phyloP scores from a whole-genome alignment of 345 rosid species.

The Erucastrum elatum region DNA sequence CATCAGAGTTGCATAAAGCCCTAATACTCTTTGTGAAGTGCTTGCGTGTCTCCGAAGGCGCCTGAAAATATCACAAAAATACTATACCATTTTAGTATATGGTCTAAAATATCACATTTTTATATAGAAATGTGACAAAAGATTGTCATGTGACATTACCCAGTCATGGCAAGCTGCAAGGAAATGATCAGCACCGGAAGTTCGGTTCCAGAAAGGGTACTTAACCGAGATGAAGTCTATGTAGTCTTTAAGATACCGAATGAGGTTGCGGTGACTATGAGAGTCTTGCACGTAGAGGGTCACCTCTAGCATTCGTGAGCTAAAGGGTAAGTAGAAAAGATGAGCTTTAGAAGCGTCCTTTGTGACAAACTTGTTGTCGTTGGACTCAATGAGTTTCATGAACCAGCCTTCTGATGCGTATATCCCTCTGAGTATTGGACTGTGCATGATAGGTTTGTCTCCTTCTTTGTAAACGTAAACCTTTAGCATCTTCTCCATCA shows the following conservation, averaged over 20 bases:
- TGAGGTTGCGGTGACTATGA: constrained; percentile 63
- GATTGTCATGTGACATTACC: constrained; percentile 45
- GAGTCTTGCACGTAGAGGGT: constrained; percentile 70
- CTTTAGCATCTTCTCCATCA: constrained; percentile 83
- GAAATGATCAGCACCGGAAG: constrained; percentile 88
- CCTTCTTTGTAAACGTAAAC: constrained; percentile 91
- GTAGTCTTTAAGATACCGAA: constrained; percentile 59
- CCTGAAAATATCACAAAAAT: constrained; percentile 46
- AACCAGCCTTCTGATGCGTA: constrained; percentile 99
- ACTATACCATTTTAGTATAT: too few species aligned
- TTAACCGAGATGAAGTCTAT: constrained; percentile 54
- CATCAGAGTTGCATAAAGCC: constrained; percentile 84
- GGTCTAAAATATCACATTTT: background rate
- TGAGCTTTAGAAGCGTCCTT: constrained; percentile 69
- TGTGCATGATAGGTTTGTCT: constrained; percentile 66
- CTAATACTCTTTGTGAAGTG: constrained; percentile 72
- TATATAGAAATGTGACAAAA: background rate
- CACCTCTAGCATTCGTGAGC: constrained; percentile 77
- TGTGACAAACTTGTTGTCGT: constrained; percentile 61
- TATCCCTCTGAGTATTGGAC: constrained; percentile 69
- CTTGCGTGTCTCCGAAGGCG: constrained; percentile 64
- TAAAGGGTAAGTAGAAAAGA: constrained; percentile 84
- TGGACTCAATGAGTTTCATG: constrained; percentile 73
- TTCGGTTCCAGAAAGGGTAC: constrained; percentile 89
- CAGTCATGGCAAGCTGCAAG: constrained; percentile 97